Percentiles rank a stretch among this genome's conserved stretches.
Conservation (phyloP, 352 stramenopile species). For the Globisporangium parvum region DNA sequence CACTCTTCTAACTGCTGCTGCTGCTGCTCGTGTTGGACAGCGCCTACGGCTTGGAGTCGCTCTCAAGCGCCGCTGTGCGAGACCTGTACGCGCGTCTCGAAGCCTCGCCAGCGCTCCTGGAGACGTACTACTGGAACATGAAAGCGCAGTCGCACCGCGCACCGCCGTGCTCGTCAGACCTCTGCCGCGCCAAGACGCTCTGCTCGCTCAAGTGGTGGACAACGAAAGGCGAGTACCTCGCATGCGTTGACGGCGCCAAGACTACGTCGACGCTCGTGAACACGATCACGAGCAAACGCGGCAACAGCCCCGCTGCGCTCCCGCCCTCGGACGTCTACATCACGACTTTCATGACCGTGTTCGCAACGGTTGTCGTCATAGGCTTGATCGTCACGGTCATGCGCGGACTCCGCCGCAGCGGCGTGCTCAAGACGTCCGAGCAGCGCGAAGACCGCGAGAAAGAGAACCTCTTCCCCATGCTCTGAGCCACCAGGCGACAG, state of each 20-base stretch:
- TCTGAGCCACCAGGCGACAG: constrained; percentile 20
- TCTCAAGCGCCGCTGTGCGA: constrained; percentile 36
- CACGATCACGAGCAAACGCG: constrained; percentile 1
- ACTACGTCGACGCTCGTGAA: constrained; percentile 17
- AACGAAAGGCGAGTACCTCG: constrained; percentile 60
- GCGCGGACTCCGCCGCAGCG: constrained; percentile 25
- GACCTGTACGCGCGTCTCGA: constrained; percentile 43
- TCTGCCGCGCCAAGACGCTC: constrained; percentile 52
- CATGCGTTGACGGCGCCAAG: constrained; percentile 39
- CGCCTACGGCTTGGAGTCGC: constrained; percentile 48
- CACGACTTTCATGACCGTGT: constrained; percentile 39
- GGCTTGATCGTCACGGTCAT: constrained; percentile 28
- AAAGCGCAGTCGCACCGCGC: constrained; percentile 60
- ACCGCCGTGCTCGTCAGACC: constrained; percentile 31
- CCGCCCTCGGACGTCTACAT: constrained; percentile 26
- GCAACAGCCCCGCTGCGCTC: background rate
- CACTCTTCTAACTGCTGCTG: background rate
- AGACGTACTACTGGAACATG: constrained; percentile 82
- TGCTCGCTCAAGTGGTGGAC: constrained; percentile 81
- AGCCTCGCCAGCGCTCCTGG: constrained; percentile 43
- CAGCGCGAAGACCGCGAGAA: constrained; percentile 28
- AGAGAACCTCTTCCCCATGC: constrained; percentile 45
- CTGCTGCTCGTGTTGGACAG: constrained; percentile 1
- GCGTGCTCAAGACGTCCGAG: constrained; percentile 30
- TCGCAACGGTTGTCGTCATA: constrained; percentile 32